phyloP scores from a whole-genome alignment of 169 alveolate genomes.

The Eimeria acervulina region DNA sequence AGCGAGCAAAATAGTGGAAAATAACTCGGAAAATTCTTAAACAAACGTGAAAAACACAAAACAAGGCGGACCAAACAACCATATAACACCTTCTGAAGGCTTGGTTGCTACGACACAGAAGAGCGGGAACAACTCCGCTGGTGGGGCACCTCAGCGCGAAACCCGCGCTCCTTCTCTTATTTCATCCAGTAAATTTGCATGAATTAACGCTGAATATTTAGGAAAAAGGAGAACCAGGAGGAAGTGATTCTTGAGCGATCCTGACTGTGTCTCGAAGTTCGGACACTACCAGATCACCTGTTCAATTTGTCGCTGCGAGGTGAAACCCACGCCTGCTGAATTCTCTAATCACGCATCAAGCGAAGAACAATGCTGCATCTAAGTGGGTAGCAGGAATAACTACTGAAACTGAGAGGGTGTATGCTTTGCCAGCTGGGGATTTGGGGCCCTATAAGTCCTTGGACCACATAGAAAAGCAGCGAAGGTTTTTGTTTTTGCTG shows the following conservation, averaged over 20 bases:
- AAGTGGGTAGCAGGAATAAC: not conserved
- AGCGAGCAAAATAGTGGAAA: not conserved
- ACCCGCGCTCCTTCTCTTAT: not conserved
- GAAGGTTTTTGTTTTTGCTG: not conserved
- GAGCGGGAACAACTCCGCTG: not conserved
- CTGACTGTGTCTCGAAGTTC: not conserved
- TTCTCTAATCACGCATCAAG: not conserved
- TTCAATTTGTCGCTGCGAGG: not conserved
- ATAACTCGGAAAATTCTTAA: not conserved
- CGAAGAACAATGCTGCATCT: not conserved
- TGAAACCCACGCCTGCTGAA: not conserved
- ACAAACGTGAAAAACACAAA: too few species aligned
- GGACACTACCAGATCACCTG: not conserved
- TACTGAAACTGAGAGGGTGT: not conserved
- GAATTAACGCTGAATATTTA: not conserved
- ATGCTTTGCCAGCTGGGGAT: not conserved
- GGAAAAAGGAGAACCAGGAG: not conserved
- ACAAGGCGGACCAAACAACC: too few species aligned
- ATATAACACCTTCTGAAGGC: too few species aligned
- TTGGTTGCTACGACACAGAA: not conserved
- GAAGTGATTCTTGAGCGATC: not conserved
- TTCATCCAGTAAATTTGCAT: not conserved
- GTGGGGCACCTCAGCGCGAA: not conserved
- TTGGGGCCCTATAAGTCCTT: not conserved
- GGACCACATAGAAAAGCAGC: not conserved